phyloP scores from a whole-genome alignment of 1,139 yeast genomes.

The Taphrina populina region DNA sequence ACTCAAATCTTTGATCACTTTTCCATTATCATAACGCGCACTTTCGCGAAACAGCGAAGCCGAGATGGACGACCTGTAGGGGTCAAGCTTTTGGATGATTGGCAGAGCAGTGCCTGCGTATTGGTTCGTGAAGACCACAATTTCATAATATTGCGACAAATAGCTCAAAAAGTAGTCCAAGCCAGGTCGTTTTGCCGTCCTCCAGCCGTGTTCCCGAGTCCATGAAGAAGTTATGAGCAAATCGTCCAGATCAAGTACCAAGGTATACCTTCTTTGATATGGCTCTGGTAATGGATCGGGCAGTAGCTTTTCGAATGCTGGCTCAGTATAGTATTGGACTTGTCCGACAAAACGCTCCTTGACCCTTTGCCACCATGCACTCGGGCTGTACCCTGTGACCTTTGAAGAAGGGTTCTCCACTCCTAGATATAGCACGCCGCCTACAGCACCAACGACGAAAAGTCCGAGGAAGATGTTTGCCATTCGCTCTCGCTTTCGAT shows the following conservation, averaged over 20 bases:
- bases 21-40: slow-evolving; percentile 85
- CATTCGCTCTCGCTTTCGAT: slow-evolving; percentile 51
- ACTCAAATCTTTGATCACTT: slow-evolving; percentile 68
- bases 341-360: slow-evolving; percentile 69
- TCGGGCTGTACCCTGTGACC: slow-evolving; percentile 66
- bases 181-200: slow-evolving; percentile 98
- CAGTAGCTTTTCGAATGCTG: slow-evolving; percentile 84
- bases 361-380: slow-evolving; percentile 63
- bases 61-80: slow-evolving; percentile 82
- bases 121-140: slow-evolving; percentile 83
- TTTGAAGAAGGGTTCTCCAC: slow-evolving; percentile 50
- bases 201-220: slow-evolving; percentile 93
- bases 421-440: slow-evolving; percentile 73
- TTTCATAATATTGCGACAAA: slow-evolving; percentile 91
- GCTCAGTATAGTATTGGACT: slow-evolving; percentile 85
- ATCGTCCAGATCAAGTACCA: slow-evolving; percentile 86
- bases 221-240: slow-evolving; percentile 86
- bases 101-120: slow-evolving; percentile 84
- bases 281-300: slow-evolving; percentile 93
- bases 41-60: slow-evolving; percentile 89
- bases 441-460: slow-evolving; percentile 51
- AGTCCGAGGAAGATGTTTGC: slow-evolving; percentile 66
- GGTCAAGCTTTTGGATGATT: slow-evolving; percentile 84
- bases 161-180: slow-evolving; percentile 93
- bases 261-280: slow-evolving; percentile 86